Conservation (phyloP, 768 basidiomycete species). For the Pulveroboletus sp. region DNA sequence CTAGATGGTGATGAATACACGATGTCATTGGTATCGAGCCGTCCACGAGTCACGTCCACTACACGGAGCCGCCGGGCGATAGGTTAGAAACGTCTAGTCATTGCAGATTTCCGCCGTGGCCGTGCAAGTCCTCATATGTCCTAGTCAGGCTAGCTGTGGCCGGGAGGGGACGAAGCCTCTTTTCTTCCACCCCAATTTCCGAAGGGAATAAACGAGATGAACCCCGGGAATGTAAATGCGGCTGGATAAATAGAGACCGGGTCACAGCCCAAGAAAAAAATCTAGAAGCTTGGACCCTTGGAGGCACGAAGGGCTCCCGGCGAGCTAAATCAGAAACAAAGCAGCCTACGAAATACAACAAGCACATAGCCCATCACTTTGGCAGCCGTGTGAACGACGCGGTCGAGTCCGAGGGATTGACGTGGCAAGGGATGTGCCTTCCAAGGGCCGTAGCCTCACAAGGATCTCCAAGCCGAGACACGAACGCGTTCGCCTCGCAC, state of each 20-base stretch:
- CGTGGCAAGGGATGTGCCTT: neutral
- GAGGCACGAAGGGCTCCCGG: neutral
- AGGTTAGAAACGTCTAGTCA: neutral
- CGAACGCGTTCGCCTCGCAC: no score
- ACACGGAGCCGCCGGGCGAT: neutral
- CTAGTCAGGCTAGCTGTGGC: conserved; percentile 1
- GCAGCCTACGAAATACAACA: conserved; percentile 16
- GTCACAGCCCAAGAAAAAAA: neutral
- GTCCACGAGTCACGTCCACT: no score
- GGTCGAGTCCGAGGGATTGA: neutral
- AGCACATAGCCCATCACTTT: conserved; percentile 11
- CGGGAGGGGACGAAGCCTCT: neutral
- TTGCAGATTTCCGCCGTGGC: conserved; percentile 1
- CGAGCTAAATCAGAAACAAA: conserved; percentile 12
- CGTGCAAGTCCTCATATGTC: conserved; percentile 3
- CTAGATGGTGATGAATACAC: conserved; percentile 6
- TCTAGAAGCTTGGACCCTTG: neutral
- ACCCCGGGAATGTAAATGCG: neutral
- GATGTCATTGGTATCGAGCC: no score
- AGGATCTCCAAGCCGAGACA: neutral
- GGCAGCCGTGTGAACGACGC: conserved; percentile 6
- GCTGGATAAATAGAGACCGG: neutral
- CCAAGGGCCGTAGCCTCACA: neutral
- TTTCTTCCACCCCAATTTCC: neutral
- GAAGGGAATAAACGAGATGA: neutral